These are phyloP conservation scores for Psilocybe cyanescens DNA, from an alignment of 768 basidiomycete species.

Conservation along the genomic window DNA sequence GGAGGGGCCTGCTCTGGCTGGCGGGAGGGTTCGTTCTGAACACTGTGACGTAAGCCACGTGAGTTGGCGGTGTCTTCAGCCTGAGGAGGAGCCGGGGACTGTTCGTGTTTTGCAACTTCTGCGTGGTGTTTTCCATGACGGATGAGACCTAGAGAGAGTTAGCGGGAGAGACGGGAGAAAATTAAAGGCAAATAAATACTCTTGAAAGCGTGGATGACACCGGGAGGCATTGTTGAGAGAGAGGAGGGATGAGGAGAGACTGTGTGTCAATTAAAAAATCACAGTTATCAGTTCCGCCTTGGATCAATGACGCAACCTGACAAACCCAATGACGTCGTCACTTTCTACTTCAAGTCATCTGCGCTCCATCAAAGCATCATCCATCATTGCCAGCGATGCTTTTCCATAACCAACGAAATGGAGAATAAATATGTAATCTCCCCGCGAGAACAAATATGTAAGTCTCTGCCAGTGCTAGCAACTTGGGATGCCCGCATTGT, in stretches of 20 bases:
- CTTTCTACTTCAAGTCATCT: neutral
- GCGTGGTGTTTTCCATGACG: constrained; percentile 72
- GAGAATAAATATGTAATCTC: too few relatives aligned
- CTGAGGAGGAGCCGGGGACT: constrained; percentile 18
- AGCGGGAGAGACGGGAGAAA: constrained; percentile 10
- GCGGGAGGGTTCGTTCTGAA: constrained; percentile 29
- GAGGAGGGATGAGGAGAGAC: constrained; percentile 1
- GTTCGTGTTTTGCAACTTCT: constrained; percentile 24
- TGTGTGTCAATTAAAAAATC: neutral
- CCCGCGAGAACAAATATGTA: too few relatives aligned
- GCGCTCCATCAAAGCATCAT: neutral
- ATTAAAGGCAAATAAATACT: constrained; percentile 49
- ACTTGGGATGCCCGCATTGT: too few relatives aligned
- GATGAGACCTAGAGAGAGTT: constrained; percentile 63
- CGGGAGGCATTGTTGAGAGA: constrained; percentile 54
- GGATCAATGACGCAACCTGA: constrained; percentile 23
- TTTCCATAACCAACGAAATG: too few relatives aligned
- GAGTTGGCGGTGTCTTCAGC: constrained; percentile 23
- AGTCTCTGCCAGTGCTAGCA: too few relatives aligned
- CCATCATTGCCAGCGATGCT: neutral
- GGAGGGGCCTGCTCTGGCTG: constrained; percentile 24
- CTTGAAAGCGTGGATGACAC: constrained; percentile 87
- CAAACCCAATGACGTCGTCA: constrained; percentile 5
- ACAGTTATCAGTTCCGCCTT: constrained; percentile 18
- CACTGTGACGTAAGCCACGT: constrained; percentile 38